A percentile compares a stretch with the other conserved stretches of the same genome.
Evolutionary conservation across 495 filamentous ascomycete genomes (phyloP).

Genomic region (Penicillium pancosmium): DNA sequence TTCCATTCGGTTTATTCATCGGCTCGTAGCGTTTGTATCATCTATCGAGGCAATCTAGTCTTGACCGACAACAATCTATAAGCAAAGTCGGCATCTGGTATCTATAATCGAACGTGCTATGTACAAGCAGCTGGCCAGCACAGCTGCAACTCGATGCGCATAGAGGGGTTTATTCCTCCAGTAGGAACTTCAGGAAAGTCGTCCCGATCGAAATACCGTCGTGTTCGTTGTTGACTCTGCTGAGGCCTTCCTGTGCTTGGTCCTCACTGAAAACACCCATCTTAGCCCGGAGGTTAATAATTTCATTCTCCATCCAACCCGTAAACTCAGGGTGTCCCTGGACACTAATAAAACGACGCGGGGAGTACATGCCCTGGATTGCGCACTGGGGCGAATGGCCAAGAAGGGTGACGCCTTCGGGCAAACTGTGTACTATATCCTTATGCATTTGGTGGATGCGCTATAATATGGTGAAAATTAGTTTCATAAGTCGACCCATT

Average conservation of each 20-base stretch:
- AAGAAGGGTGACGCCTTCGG: slow-evolving; percentile 61
- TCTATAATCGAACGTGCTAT: background rate
- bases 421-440: slow-evolving; percentile 72
- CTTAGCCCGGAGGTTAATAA: slow-evolving; percentile 62
- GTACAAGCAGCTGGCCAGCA: background rate
- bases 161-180: slow-evolving; percentile 44
- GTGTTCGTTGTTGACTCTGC: slow-evolving; percentile 64
- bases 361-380: slow-evolving; percentile 80
- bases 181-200: slow-evolving; percentile 74
- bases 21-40: background rate
- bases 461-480: slow-evolving; percentile 43
- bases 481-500: background rate
- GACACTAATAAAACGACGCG: slow-evolving; percentile 69
- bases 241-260: slow-evolving; percentile 65
- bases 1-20: background rate
- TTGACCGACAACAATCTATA: background rate
- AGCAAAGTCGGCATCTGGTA: background rate
- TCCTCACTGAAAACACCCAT: slow-evolving; percentile 68
- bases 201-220: slow-evolving; percentile 72
- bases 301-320: slow-evolving; percentile 69
- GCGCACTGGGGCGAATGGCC: slow-evolving; percentile 67
- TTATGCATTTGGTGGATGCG: slow-evolving; percentile 88
- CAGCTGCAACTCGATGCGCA: background rate
- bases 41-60: background rate
- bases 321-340: slow-evolving; percentile 95